Percentiles rank a stretch among this genome's conserved stretches.
phyloP scores from a whole-genome alignment of 176 grass and related monocot species.

The Triticum aestivum region DNA sequence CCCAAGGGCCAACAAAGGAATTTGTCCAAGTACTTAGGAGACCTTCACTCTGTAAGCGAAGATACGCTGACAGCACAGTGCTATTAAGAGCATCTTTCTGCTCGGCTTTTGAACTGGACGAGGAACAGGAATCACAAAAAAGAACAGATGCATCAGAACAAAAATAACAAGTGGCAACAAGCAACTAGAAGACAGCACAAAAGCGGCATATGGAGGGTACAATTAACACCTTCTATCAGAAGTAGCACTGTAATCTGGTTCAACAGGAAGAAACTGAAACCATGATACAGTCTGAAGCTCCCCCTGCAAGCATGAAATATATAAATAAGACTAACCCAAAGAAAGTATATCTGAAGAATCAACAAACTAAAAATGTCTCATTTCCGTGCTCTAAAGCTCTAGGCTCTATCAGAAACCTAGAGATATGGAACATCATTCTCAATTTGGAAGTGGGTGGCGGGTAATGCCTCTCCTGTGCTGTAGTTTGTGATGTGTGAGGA shows the following conservation, averaged over 20 bases:
- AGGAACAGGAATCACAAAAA: conserved; percentile 27
- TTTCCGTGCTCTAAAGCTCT: background rate
- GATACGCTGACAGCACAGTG: conserved; percentile 67
- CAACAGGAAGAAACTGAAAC: conserved; percentile 94
- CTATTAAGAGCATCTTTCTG: conserved; percentile 86
- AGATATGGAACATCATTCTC: background rate
- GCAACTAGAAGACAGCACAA: conserved; percentile 10
- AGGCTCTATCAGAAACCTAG: background rate
- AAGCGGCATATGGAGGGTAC: conserved; percentile 17
- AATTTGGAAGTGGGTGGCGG: background rate
- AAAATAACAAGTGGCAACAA: conserved; percentile 33
- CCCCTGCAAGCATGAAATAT: conserved; percentile 42
- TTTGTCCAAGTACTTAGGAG: conserved; percentile 92
- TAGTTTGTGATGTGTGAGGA: background rate
- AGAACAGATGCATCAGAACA: conserved; percentile 36
- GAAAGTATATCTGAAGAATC: background rate
- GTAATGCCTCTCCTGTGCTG: background rate
- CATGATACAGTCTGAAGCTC: conserved; percentile 93
- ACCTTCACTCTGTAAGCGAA: conserved; percentile 87
- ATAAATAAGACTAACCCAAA: conserved; percentile 14
- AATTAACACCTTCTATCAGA: conserved; percentile 68
- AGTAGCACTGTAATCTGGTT: conserved; percentile 55
- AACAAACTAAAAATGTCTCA: background rate
- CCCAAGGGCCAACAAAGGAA: conserved; percentile 99
- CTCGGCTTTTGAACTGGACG: conserved; percentile 83